phyloP scores from a whole-genome alignment of 441 rosid species.

The Erodium moschatum region DNA sequence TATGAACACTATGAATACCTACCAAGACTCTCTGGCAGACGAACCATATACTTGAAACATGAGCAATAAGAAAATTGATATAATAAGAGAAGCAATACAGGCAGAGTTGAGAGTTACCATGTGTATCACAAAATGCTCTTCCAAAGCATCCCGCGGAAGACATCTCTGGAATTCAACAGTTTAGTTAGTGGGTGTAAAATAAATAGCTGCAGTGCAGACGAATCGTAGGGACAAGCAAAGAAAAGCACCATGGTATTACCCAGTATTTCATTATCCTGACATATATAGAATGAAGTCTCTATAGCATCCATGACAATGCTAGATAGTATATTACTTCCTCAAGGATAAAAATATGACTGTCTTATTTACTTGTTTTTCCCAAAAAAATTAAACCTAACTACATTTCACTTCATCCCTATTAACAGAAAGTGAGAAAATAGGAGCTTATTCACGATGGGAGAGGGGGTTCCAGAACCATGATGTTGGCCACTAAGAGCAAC shows the following conservation, averaged over 20 bases:
- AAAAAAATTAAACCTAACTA: too few relatives aligned
- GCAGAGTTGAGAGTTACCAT: conserved; percentile 40
- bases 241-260: neutral
- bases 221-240: conserved; percentile 10
- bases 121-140: conserved; percentile 79
- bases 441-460: neutral
- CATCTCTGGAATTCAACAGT: conserved; percentile 52
- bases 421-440: neutral
- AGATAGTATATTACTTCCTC: neutral
- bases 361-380: too few relatives aligned
- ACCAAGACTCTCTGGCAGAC: too few relatives aligned
- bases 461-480: neutral
- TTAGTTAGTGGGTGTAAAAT: neutral
- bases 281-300: neutral
- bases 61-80: neutral
- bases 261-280: neutral
- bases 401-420: too few relatives aligned
- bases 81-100: neutral
- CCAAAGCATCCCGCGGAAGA: conserved; percentile 70
- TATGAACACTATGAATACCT: too few relatives aligned
- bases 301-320: neutral
- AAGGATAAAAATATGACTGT: too few relatives aligned
- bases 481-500: too few relatives aligned
- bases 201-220: neutral
- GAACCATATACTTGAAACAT: neutral